phyloP scores from a whole-genome alignment of 2,329 filamentous ascomycete species.

The Colletotrichum chrysophilum region DNA sequence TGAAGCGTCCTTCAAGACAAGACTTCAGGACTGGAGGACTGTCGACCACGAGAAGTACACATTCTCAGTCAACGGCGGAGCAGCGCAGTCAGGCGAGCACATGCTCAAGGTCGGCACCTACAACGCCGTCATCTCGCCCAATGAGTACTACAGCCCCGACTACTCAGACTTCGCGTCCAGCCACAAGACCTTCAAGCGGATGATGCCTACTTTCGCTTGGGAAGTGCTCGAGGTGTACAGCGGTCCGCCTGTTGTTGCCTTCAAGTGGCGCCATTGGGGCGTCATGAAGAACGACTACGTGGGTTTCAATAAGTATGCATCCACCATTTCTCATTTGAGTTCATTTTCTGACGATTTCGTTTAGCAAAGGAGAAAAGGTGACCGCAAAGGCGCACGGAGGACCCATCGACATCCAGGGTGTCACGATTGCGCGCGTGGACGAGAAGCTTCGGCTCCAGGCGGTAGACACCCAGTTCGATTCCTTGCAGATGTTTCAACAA shows the following conservation, averaged over 20 bases:
- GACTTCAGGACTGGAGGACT: conserved; percentile 68
- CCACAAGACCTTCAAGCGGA: conserved; percentile 74
- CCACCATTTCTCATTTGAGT: conserved; percentile 2
- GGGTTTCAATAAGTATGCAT: conserved; percentile 64
- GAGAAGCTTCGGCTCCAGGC: conserved; percentile 62
- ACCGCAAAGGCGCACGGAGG: conserved; percentile 65
- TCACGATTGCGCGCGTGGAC: conserved; percentile 67
- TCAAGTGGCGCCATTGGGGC: conserved; percentile 74
- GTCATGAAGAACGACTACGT: conserved; percentile 71
- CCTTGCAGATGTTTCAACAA: conserved; percentile 70
- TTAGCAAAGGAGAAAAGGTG: conserved; percentile 66
- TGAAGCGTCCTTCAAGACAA: conserved; percentile 71
- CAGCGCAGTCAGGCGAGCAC: conserved; percentile 61
- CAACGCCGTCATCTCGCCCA: conserved; percentile 69
- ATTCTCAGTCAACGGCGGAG: conserved; percentile 68
- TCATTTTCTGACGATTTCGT: not conserved
- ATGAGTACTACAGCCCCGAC: conserved; percentile 67
- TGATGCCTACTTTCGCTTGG: conserved; percentile 77
- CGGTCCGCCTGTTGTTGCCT: conserved; percentile 65
- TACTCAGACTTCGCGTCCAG: conserved; percentile 66
- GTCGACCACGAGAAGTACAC: conserved; percentile 64
- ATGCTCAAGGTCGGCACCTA: conserved; percentile 74
- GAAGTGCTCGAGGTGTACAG: conserved; percentile 73
- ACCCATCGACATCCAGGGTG: conserved; percentile 66
- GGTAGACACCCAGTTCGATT: conserved; percentile 70